Conservation (phyloP, 192 early-diverging fungal species). For the Backusella sp. region DNA sequence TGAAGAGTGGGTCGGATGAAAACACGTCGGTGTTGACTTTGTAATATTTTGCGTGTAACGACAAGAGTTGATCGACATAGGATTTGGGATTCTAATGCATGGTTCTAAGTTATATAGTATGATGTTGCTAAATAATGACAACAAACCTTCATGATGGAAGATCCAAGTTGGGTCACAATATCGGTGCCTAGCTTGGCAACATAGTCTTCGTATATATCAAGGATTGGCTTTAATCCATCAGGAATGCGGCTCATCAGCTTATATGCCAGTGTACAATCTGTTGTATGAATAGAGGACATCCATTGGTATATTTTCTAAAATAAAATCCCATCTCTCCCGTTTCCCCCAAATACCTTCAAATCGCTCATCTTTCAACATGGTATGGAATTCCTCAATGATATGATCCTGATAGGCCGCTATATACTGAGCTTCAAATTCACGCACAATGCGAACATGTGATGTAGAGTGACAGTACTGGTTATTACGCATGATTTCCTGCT, state of each 20-base stretch:
- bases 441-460: constrained; percentile 64
- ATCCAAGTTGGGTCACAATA: constrained; percentile 48
- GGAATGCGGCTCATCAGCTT: constrained; percentile 61
- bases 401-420: constrained; percentile 60
- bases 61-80: constrained; percentile 66
- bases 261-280: constrained; percentile 70
- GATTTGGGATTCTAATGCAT: constrained; percentile 64
- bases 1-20: constrained; percentile 63
- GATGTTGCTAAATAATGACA: not conserved
- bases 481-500: constrained; percentile 63
- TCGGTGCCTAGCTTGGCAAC: constrained; percentile 58
- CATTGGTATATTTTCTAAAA: not conserved
- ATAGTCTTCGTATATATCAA: constrained; percentile 64
- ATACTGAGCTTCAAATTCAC: constrained; percentile 76
- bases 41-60: constrained; percentile 63
- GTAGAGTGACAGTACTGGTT: constrained; percentile 61
- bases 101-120: not conserved
- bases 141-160: not conserved
- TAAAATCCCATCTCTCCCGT: not conserved
- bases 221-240: constrained; percentile 57
- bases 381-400: constrained; percentile 68
- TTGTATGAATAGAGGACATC: not conserved
- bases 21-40: constrained; percentile 60
- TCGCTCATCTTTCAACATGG: constrained; percentile 63
- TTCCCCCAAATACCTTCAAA: constrained; percentile 50